Base-by-base conservation (phyloP, 495 filamentous ascomycete species). In the Stereocaulon alpinum region DNA sequence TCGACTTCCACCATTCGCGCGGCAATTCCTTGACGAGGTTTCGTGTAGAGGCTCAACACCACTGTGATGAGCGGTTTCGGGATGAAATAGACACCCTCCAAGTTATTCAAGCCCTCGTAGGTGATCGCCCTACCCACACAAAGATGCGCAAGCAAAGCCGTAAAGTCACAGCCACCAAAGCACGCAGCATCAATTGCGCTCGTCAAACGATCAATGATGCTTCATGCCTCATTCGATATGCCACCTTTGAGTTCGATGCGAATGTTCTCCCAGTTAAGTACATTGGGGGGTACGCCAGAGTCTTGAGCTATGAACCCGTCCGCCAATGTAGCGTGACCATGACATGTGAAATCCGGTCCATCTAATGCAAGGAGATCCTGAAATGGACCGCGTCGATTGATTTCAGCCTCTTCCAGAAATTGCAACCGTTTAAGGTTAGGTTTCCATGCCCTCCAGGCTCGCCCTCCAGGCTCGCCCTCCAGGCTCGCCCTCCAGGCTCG, bases 371-470 rank as follows among this genome's bases (percentile, higher is more conserved):
- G 54, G 15, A 56, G 37, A 43, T 45, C 54, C 7, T 11, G 17
- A 14, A 56, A 22, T 18, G 27, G 41, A 27, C 6, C 20, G 17
- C 15, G 40, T 43, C 9, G 40, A 30, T 18, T 30, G 17, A 18
- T 30, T 18, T 40, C 24, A 7, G 24, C 11, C 22, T 30, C 2
- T 5, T 30, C 12, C 40, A 41, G 30, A 27, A 20, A 18, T 14
- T 30, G 54, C 10, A 56, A 17, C 20, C 54, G 54, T 7, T 4
- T n/a, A 7, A 56, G 22, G 18, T 56, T 3, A 32, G 54, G 54
- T 43, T 22, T 20, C 54, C 54, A 56, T 20, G 54, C 40, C 20
- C 22, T 40, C 54, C 54, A 56, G n/a, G n/a, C n/a, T n/a, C n/a
- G 53, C 40, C 18, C 22, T 40, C 53, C 53, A 56, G n/a, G n/a